A percentile compares a stretch with the other conserved stretches of the same genome.
Conservation (phyloP, 495 filamentous ascomycete genomes). For the Xylaria sp. region DNA sequence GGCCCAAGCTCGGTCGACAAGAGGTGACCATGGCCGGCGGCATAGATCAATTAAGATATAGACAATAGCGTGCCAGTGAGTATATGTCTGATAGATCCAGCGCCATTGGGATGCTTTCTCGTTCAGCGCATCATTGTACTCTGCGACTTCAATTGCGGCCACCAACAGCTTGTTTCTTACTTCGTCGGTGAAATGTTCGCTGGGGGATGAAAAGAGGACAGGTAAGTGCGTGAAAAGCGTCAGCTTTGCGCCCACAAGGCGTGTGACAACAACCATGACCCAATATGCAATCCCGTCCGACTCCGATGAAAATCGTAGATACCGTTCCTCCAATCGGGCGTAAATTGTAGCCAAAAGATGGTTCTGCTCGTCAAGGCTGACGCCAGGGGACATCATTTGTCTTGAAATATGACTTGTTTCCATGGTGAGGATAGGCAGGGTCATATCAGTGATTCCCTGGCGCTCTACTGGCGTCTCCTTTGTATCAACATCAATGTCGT, state of each 20-base stretch:
- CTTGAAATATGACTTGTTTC: conserved; percentile 43
- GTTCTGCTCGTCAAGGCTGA: conserved; percentile 52
- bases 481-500: conserved; percentile 48
- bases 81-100: conserved; percentile 66
- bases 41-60: conserved; percentile 58
- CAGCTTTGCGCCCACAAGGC: conserved; percentile 55
- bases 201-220: conserved; percentile 39
- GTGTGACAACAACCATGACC: conserved; percentile 50
- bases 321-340: conserved; percentile 49
- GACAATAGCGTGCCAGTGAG: conserved; percentile 66
- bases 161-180: conserved; percentile 49
- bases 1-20: conserved; percentile 62
- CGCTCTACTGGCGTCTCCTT: conserved; percentile 41
- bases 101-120: conserved; percentile 61
- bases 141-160: conserved; percentile 59
- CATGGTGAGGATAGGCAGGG: conserved; percentile 37
- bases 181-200: conserved; percentile 45
- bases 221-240: conserved; percentile 55
- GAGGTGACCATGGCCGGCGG: conserved; percentile 56
- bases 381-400: conserved; percentile 47
- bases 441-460: conserved; percentile 47
- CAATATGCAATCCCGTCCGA: conserved; percentile 50
- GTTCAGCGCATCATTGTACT: conserved; percentile 62
- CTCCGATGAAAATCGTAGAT: conserved; percentile 49
- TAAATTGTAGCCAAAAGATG: conserved; percentile 53